These are phyloP conservation scores for Agrocybe chaxingu DNA, from an alignment of 768 basidiomycete genomes.

Conservation along the genomic window DNA sequence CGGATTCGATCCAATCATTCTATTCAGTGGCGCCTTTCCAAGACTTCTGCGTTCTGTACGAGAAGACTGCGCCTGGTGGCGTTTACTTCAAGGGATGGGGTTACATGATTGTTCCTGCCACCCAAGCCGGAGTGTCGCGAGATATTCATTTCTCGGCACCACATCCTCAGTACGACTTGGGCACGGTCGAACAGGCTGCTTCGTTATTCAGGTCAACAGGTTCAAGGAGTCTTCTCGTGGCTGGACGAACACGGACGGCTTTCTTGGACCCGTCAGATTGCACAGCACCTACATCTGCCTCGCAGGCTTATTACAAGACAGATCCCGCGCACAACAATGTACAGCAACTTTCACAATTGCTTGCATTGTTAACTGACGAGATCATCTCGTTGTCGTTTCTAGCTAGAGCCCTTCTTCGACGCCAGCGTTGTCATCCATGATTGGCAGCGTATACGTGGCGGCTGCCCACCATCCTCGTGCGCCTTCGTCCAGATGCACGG, in stretches of 20 bases:
- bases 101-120: slow-evolving; percentile 14
- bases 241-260: slow-evolving; percentile 37
- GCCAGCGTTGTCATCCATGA: slow-evolving; percentile 32
- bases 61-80: slow-evolving; percentile 10
- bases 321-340: slow-evolving; percentile 47
- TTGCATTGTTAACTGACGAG: background rate
- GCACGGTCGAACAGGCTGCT: slow-evolving; percentile 37
- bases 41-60: slow-evolving; percentile 19
- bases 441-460: slow-evolving; percentile 37
- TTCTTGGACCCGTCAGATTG: slow-evolving; percentile 31
- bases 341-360: background rate
- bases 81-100: slow-evolving; percentile 22
- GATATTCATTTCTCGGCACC: slow-evolving; percentile 42
- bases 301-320: slow-evolving; percentile 35
- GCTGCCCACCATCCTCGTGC: slow-evolving; percentile 36
- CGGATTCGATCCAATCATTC: slow-evolving; percentile 12
- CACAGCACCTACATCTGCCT: slow-evolving; percentile 15
- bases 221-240: slow-evolving; percentile 38
- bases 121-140: slow-evolving; percentile 16
- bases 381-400: background rate
- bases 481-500: slow-evolving; percentile 49
- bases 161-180: slow-evolving; percentile 38
- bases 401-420: slow-evolving; percentile 44
- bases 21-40: slow-evolving; percentile 14
- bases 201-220: slow-evolving; percentile 34